Base-by-base conservation (phyloP, 2,329 filamentous ascomycete genomes). In the Herpotrichia juniperi region DNA sequence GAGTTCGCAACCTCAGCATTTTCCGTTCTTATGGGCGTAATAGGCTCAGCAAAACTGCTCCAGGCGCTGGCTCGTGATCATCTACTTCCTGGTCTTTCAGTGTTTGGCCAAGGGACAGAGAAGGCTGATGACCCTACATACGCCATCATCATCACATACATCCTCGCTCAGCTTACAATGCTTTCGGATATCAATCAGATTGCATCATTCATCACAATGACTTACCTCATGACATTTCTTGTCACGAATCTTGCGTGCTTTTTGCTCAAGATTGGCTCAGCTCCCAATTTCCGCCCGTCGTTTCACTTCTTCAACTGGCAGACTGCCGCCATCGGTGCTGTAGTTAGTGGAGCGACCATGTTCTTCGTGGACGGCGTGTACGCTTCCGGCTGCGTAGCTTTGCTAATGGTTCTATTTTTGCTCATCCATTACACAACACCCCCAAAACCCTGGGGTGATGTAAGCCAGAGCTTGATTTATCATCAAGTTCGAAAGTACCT, bases 301-400 rank as follows among this genome's bases (percentile, higher is more conserved):
- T 96, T 96, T 73, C 89, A 91, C 67, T 93, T 93, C 67, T 96
- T 96, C 76, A 93, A 86, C 56, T 93, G 90, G 87, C 85, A 91
- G 68, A 93, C 90, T 4, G 91, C 91, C 2, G 83, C 88, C 4
- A 73, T 84, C 2, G 91, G 91, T 4, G 87, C 90, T 7, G 62
- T 94, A n/a, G 78, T 88, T 14, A 93, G 90, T 21, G 89, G 88
- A 0, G 82, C 82, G 1, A 90, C 89, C 58, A 96, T 96, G 91
- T 93, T 96, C 71, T 94, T 96, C 68, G 91, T 96, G 21, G 90
- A 96, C 68, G 88, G 88, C 24, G 81, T 91, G 0, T 93, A 92
- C 62, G 91, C 91, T 0, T 84, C 87, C 1, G 85, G 84, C 1
- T 92, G 90, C 44, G 87, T 94, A 16, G 86, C 83, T 11, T 78